phyloP scores from a whole-genome alignment of 192 early-diverging fungal species.

The Linnemannia zychae region DNA sequence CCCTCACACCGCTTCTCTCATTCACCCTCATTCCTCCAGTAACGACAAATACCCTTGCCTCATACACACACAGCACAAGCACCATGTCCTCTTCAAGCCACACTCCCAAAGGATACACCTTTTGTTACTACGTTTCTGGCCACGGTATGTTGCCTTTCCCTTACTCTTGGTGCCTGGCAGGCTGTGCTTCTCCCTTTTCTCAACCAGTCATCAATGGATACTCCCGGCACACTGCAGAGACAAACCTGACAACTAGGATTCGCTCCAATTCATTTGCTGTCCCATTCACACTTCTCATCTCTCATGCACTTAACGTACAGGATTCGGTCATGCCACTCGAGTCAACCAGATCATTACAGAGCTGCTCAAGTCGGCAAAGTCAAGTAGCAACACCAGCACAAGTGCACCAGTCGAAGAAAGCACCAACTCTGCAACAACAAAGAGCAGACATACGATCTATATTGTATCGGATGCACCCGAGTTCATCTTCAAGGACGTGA shows the following conservation, averaged over 20 bases:
- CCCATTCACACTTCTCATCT: slow-evolving; percentile 4
- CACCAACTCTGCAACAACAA: background rate
- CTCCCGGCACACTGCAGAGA: background rate
- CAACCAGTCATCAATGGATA: background rate
- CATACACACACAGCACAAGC: background rate
- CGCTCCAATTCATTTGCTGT: background rate
- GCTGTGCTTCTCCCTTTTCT: no score
- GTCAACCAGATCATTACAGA: slow-evolving; percentile 68
- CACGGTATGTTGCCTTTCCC: slow-evolving; percentile 58
- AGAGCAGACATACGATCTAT: slow-evolving; percentile 57
- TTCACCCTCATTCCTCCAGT: background rate
- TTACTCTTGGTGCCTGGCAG: background rate
- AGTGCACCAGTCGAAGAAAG: background rate
- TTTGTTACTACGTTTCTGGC: slow-evolving; percentile 71
- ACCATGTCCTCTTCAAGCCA: background rate
- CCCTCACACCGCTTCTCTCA: background rate
- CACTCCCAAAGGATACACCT: slow-evolving; percentile 54
- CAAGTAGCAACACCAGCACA: background rate
- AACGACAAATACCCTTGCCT: background rate
- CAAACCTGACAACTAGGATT: background rate
- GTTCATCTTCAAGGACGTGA: slow-evolving; percentile 68
- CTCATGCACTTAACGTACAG: slow-evolving; percentile 27
- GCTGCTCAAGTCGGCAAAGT: slow-evolving; percentile 35
- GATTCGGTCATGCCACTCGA: slow-evolving; percentile 70
- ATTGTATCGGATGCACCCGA: slow-evolving; percentile 66